Evolutionary conservation across 176 grass and related monocot species (phyloP).

Genomic region (Secale cereale): DNA sequence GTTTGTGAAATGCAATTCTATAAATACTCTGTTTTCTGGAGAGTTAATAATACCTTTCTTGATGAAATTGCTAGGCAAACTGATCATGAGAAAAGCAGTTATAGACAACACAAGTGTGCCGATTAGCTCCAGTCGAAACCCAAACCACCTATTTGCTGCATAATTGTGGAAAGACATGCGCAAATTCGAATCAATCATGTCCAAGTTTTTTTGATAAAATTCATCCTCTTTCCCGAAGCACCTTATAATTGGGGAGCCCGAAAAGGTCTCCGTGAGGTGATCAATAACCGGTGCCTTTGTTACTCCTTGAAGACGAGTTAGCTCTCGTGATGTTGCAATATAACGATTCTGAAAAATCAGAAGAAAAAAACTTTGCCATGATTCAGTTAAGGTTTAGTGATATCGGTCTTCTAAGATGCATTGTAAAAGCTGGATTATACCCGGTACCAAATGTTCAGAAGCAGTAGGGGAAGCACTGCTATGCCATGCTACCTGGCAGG

Average conservation of each 20-base stretch:
- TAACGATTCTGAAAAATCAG: constrained; percentile 52
- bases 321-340: constrained; percentile 71
- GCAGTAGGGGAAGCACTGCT: constrained; percentile 59
- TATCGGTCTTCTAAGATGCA: not conserved
- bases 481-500: constrained; percentile 95
- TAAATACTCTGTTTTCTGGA: not conserved
- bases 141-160: constrained; percentile 73
- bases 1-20: not conserved
- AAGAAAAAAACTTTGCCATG: not conserved
- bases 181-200: constrained; percentile 76
- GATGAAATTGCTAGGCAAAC: constrained; percentile 70
- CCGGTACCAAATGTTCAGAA: constrained; percentile 92
- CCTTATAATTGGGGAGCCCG: constrained; percentile 67
- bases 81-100: constrained; percentile 87
- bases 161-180: constrained; percentile 90
- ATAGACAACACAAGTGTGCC: constrained; percentile 69
- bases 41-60: constrained; percentile 60
- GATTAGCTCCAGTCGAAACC: constrained; percentile 82
- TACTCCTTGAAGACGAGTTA: constrained; percentile 77
- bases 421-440: constrained; percentile 32
- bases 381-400: not conserved
- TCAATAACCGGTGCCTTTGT: constrained; percentile 84
- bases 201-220: constrained; percentile 61
- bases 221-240: constrained; percentile 75
- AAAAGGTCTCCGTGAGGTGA: constrained; percentile 85